A percentile compares a stretch with the other conserved stretches of the same genome.
These are phyloP conservation scores for Colletotrichum musicola DNA, from an alignment of 2,329 filamentous ascomycete genomes.

Conservation along the genomic window DNA sequence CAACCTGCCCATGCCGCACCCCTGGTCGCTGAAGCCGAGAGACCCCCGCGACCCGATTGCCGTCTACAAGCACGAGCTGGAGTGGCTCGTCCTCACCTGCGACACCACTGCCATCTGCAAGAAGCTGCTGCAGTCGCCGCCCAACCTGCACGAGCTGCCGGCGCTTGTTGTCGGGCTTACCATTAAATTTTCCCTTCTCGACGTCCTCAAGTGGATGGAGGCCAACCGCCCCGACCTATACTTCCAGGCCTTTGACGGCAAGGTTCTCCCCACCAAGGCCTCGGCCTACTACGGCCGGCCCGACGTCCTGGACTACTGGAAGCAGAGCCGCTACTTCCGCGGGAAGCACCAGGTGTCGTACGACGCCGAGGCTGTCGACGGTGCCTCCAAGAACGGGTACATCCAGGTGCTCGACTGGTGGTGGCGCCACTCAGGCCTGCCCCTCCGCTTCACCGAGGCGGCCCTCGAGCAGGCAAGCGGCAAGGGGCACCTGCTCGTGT, in stretches of 20 bases:
- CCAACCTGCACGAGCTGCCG: slow-evolving; percentile 78
- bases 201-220: slow-evolving; percentile 78
- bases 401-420: slow-evolving; percentile 92
- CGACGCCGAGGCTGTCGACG: slow-evolving; percentile 85
- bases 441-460: slow-evolving; percentile 86
- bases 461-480: slow-evolving; percentile 90
- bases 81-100: slow-evolving; percentile 85
- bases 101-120: slow-evolving; percentile 78
- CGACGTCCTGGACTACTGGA: slow-evolving; percentile 93
- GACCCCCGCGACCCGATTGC: slow-evolving; percentile 74
- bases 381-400: slow-evolving; percentile 87
- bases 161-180: slow-evolving; percentile 88
- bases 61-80: slow-evolving; percentile 81
- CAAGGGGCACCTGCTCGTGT: slow-evolving; percentile 84
- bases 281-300: slow-evolving; percentile 87
- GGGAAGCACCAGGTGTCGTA: slow-evolving; percentile 79
- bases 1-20: slow-evolving; percentile 76
- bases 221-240: slow-evolving; percentile 72
- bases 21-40: slow-evolving; percentile 75
- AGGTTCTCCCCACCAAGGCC: slow-evolving; percentile 87
- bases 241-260: slow-evolving; percentile 82
- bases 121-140: slow-evolving; percentile 78
- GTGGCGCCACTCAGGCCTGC: slow-evolving; percentile 81
- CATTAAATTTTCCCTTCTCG: slow-evolving; percentile 88
- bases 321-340: slow-evolving; percentile 82